A percentile compares a stretch with the other conserved stretches of the same genome.
Evolutionary conservation across 257 asterid species (phyloP).

Genomic region (Penstemon newberryi): DNA sequence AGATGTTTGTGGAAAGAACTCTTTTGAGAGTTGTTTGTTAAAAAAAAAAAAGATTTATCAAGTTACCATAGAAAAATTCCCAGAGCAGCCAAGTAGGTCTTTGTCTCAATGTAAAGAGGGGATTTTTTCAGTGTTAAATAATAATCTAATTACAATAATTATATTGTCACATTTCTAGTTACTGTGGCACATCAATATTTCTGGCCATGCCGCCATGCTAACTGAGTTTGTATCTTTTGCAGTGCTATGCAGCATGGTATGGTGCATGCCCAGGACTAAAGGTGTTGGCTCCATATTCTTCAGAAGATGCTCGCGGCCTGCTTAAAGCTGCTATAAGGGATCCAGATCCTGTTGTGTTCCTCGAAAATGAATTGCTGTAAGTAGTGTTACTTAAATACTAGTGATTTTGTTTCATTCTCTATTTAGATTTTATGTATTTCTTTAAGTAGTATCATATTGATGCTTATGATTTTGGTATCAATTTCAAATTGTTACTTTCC

Average conservation of each 20-base stretch:
- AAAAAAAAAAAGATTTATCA: not conserved
- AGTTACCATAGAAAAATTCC: not conserved
- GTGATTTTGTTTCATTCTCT: slow-evolving; percentile 14
- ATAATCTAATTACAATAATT: no score
- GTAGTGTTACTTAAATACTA: slow-evolving; percentile 23
- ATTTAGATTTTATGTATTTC: slow-evolving; percentile 31
- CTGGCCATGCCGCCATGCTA: slow-evolving; percentile 12
- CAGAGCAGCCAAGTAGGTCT: slow-evolving; percentile 3
- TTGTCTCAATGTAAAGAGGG: not conserved
- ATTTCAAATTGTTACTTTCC: slow-evolving; percentile 7
- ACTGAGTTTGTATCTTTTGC: slow-evolving; percentile 32
- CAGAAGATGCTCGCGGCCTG: slow-evolving; percentile 88
- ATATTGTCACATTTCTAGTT: not conserved
- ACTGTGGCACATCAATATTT: slow-evolving; percentile 1
- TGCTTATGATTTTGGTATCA: slow-evolving; percentile 13
- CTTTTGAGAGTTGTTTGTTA: no score
- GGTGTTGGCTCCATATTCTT: slow-evolving; percentile 71
- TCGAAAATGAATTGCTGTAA: slow-evolving; percentile 75
- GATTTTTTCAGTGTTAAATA: no score
- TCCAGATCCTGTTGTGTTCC: slow-evolving; percentile 81
- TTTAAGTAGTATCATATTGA: slow-evolving; percentile 29
- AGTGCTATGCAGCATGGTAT: slow-evolving; percentile 89
- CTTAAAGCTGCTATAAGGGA: slow-evolving; percentile 88
- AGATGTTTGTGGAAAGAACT: no score
- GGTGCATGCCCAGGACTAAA: slow-evolving; percentile 73